Evolutionary conservation across 441 rosid species (phyloP).

Genomic region (Kokia cookei): DNA sequence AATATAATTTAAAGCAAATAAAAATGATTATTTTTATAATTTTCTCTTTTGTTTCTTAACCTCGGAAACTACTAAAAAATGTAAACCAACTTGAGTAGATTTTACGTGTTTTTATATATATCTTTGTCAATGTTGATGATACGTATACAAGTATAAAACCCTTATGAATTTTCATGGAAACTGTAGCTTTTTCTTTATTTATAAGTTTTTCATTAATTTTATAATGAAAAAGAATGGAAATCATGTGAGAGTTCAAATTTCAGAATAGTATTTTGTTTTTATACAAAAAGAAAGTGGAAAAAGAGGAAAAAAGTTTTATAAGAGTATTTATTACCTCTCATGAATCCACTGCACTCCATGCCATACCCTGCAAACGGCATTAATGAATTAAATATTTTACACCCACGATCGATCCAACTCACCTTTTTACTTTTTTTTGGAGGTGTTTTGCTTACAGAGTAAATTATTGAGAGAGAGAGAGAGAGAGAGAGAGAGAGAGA

Average conservation of each 20-base stretch:
- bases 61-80: no score
- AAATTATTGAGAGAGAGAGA: neutral
- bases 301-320: neutral
- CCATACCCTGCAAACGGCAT: conserved; percentile 75
- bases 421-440: conserved; percentile 6
- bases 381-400: conserved; percentile 12
- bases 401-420: conserved; percentile 3
- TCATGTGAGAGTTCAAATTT: neutral
- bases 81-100: no score
- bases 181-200: neutral
- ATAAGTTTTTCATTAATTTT: neutral
- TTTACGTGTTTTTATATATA: neutral
- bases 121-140: neutral
- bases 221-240: neutral
- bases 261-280: neutral
- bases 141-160: neutral
- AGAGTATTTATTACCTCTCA: conserved; percentile 70
- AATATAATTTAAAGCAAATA: no score
- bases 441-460: neutral
- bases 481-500: neutral
- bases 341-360: conserved; percentile 92
- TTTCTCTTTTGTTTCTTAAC: no score
- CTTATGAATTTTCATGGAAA: no score
- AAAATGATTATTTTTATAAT: no score
- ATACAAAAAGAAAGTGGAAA: neutral